Base-by-base conservation (phyloP, 495 filamentous ascomycete genomes). In the Tuber magnatum region DNA sequence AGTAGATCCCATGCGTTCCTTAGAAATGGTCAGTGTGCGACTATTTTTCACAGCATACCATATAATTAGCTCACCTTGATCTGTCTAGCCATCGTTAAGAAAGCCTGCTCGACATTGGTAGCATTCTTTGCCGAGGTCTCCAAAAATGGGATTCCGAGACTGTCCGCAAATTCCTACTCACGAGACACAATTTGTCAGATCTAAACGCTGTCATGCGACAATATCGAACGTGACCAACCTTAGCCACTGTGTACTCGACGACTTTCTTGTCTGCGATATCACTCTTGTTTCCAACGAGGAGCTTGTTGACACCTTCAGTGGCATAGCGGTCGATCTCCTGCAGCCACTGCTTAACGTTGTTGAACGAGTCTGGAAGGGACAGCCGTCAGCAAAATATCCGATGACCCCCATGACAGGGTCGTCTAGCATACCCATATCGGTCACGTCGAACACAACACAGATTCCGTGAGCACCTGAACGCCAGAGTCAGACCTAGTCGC, bases 251-350 rank as follows among this genome's bases (percentile, higher is more conserved):
- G 89, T 99, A 98, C 84, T 98, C 96, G 61, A 99, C 95, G 16
- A 98, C 96, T 87, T 98, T 99, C 91, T 99, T 98, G 86, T 99
- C 95, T 79, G 95, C 90, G 93, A 99, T 98, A 92, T 99, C 95
- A 85, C 93, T 96, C 91, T 99, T 99, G 90, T 99, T 99, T 81
- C 95, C 95, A 73, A 99, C 95, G 74, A 99, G 90, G 71, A 99
- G 89, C 87, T 98, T 98, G 89, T 98, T 99, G 81, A 99, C 95
- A 81, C 96, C 96, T 85, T 99, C 95, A 73, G 95, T 98, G 77
- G 95, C 95, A 81, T 99, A 98, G 81, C 96, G 90, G 86, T 99
- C 96, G 79, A 99, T 99, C 86, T 99, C 96, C 84, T 98, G 96
- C 75, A 99, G 91, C 95, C 95, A 99, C 88, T 98, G 96, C 92